A percentile compares a stretch with the other conserved stretches of the same genome.
These are phyloP conservation scores for Zygosaccharomyces bailii DNA, from an alignment of 805 yeast species.

Conservation along the genomic window DNA sequence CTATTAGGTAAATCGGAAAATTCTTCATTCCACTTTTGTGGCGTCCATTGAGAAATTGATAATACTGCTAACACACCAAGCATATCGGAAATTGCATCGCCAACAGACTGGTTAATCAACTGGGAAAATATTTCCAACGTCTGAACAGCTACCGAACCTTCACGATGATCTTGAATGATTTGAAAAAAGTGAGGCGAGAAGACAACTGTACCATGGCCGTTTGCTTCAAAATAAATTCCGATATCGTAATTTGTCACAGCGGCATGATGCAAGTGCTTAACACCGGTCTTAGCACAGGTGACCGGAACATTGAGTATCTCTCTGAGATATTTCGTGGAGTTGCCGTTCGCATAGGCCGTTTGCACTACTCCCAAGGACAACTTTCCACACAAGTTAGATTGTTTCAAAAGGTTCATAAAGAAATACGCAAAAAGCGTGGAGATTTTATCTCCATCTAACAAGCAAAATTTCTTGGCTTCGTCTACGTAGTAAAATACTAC, in stretches of 20 bases:
- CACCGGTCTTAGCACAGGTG: slow-evolving; percentile 90
- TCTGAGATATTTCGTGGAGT: slow-evolving; percentile 70
- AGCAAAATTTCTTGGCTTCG: slow-evolving; percentile 40
- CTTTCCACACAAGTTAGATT: slow-evolving; percentile 39
- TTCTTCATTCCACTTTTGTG: slow-evolving; percentile 68
- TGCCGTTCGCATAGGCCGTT: slow-evolving; percentile 97
- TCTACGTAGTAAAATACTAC: slow-evolving; percentile 72
- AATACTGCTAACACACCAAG: slow-evolving; percentile 69
- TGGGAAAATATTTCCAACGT: slow-evolving; percentile 59
- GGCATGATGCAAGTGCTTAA: slow-evolving; percentile 87
- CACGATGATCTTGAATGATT: slow-evolving; percentile 39
- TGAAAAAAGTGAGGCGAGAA: slow-evolving; percentile 56
- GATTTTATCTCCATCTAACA: slow-evolving; percentile 91
- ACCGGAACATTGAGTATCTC: slow-evolving; percentile 69
- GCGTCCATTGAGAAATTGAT: slow-evolving; percentile 51
- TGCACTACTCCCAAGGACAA: slow-evolving; percentile 79
- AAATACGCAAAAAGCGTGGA: slow-evolving; percentile 77
- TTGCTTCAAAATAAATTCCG: slow-evolving; percentile 96
- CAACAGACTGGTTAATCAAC: slow-evolving; percentile 94
- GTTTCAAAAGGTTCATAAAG: slow-evolving; percentile 50
- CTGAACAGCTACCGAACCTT: slow-evolving; percentile 39
- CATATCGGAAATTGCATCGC: slow-evolving; percentile 94
- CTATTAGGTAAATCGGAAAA: slow-evolving; percentile 86
- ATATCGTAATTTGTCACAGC: slow-evolving; percentile 81
- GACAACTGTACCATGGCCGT: slow-evolving; percentile 97